phyloP scores from a whole-genome alignment of 192 early-diverging fungal genomes.

The Coemansia sp. region DNA sequence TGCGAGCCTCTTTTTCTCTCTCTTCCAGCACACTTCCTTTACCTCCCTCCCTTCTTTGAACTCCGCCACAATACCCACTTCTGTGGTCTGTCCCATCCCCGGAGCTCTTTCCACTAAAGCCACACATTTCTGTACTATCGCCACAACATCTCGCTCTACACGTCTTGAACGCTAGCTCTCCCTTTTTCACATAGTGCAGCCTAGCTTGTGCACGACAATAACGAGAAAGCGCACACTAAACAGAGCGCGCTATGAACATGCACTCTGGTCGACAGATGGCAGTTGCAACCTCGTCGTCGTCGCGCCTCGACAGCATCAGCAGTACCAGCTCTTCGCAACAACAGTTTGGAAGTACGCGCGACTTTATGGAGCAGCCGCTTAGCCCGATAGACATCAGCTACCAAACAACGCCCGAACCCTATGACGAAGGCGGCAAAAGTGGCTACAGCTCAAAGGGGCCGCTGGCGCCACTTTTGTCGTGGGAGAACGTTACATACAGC shows the following conservation, averaged over 20 bases:
- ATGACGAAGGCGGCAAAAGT: neutral
- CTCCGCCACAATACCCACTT: no score
- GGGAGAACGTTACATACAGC: slow-evolving; percentile 44
- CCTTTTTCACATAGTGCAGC: neutral
- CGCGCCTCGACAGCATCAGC: slow-evolving; percentile 7
- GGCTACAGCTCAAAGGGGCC: slow-evolving; percentile 1
- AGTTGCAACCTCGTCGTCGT: neutral
- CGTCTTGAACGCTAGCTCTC: neutral
- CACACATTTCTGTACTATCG: neutral
- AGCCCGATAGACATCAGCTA: slow-evolving; percentile 32
- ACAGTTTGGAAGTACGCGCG: slow-evolving; percentile 47
- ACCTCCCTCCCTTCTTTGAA: neutral
- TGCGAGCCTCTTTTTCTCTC: neutral
- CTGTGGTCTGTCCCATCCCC: no score
- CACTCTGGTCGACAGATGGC: slow-evolving; percentile 5
- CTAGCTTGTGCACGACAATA: neutral
- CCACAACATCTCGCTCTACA: neutral
- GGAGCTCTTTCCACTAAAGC: neutral
- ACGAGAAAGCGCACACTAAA: no score
- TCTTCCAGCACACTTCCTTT: no score
- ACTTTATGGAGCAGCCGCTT: slow-evolving; percentile 45
- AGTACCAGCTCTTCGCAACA: slow-evolving; percentile 21
- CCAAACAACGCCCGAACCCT: slow-evolving; percentile 7
- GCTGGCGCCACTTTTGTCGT: slow-evolving; percentile 36
- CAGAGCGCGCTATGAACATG: neutral